Conservation (phyloP, 805 yeast genomes). For the Alloascoidea africana region DNA sequence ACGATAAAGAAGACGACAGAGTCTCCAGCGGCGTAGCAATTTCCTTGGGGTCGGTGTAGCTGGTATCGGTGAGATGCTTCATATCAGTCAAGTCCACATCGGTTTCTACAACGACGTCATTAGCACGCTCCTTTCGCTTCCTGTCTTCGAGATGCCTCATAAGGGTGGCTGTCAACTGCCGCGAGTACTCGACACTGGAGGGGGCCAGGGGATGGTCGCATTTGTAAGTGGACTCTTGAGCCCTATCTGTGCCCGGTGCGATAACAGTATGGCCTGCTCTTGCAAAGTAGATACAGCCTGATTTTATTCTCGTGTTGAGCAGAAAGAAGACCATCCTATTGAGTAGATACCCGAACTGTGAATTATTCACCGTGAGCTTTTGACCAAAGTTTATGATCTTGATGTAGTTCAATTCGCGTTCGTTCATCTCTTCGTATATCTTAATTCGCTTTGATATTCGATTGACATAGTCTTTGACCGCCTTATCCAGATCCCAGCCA, state of each 20-base stretch:
- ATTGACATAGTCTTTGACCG: constrained; percentile 61
- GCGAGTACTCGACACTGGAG: constrained; percentile 58
- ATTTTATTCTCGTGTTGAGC: constrained; percentile 78
- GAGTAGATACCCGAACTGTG: constrained; percentile 76
- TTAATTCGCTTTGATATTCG: constrained; percentile 57
- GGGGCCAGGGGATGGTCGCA: constrained; percentile 72
- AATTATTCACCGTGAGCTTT: constrained; percentile 60
- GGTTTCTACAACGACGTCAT: neutral
- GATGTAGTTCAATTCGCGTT: constrained; percentile 49
- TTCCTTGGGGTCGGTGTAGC: constrained; percentile 6
- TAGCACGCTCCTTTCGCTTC: constrained; percentile 5
- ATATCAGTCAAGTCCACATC: neutral
- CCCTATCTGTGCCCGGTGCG: constrained; percentile 14
- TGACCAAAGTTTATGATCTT: constrained; percentile 88
- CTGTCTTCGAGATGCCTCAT: constrained; percentile 14
- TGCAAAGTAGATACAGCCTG: constrained; percentile 88
- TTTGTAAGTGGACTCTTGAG: constrained; percentile 21
- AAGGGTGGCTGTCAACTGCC: constrained; percentile 44
- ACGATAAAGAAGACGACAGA: constrained; percentile 11
- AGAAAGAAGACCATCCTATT: constrained; percentile 85
- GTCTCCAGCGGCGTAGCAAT: constrained; percentile 11
- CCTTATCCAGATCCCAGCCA: constrained; percentile 60
- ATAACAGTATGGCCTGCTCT: constrained; percentile 42
- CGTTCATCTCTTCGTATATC: constrained; percentile 56
- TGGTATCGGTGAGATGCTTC: neutral